Percentiles rank a stretch among this genome's conserved stretches.
phyloP scores from a whole-genome alignment of 2,329 filamentous ascomycete species.

The Hypoxylon sp. region DNA sequence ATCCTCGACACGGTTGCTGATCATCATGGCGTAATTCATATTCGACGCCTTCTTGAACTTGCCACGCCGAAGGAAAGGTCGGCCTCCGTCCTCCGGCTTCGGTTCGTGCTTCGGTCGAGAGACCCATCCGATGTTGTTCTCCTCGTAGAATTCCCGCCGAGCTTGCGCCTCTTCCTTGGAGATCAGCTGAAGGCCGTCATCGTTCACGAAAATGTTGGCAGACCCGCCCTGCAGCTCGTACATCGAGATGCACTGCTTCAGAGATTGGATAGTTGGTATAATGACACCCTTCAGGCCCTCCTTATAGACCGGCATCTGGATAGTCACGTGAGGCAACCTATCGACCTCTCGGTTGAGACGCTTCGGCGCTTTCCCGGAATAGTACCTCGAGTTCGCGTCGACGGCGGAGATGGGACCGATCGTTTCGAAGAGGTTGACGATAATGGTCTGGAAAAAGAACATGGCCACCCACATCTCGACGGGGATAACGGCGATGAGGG shows the following conservation, averaged over 20 bases:
- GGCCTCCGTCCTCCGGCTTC: slow-evolving; percentile 57
- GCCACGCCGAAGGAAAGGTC: slow-evolving; percentile 65
- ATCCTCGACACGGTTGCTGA: slow-evolving; percentile 75
- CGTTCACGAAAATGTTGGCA: slow-evolving; percentile 73
- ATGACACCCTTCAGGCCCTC: slow-evolving; percentile 59
- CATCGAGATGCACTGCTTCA: slow-evolving; percentile 65
- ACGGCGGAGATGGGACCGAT: slow-evolving; percentile 59
- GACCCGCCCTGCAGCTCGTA: slow-evolving; percentile 70
- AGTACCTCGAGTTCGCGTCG: slow-evolving; percentile 55
- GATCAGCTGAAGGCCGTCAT: slow-evolving; percentile 72
- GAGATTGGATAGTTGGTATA: slow-evolving; percentile 61
- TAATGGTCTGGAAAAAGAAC: slow-evolving; percentile 60
- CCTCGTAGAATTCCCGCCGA: slow-evolving; percentile 63
- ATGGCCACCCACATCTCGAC: slow-evolving; percentile 64
- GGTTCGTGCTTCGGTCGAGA: slow-evolving; percentile 61
- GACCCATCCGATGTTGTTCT: slow-evolving; percentile 65
- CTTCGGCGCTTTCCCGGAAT: slow-evolving; percentile 51
- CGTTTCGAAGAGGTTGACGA: slow-evolving; percentile 59
- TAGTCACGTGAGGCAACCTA: slow-evolving; percentile 58
- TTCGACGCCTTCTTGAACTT: slow-evolving; percentile 77
- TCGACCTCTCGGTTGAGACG: slow-evolving; percentile 48
- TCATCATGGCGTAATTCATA: slow-evolving; percentile 75
- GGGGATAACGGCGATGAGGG: slow-evolving; percentile 59
- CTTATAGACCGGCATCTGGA: slow-evolving; percentile 61
- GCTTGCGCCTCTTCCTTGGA: slow-evolving; percentile 56